phyloP scores from a whole-genome alignment of 2,329 filamentous ascomycete genomes.

The Fusarium nelsonii region DNA sequence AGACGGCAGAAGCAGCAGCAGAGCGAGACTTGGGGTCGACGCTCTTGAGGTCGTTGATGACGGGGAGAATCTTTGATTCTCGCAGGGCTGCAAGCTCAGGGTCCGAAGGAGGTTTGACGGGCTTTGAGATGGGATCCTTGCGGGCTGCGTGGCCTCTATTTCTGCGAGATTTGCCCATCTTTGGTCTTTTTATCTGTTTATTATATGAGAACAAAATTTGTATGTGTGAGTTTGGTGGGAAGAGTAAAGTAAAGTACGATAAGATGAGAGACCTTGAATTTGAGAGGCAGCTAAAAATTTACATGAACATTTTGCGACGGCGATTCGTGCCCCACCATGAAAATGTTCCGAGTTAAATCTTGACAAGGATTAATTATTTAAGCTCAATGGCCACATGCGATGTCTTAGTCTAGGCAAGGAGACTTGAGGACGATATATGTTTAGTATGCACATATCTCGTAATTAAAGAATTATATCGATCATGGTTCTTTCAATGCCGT shows the following conservation, averaged over 20 bases:
- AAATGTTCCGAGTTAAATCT: conserved; percentile 25
- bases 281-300: conserved; percentile 36
- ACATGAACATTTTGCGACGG: conserved; percentile 36
- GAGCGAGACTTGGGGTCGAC: conserved; percentile 70
- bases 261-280: not conserved
- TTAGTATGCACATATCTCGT: not conserved
- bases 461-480: not conserved
- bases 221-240: not conserved
- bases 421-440: not conserved
- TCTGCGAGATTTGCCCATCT: conserved; percentile 71
- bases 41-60: conserved; percentile 70
- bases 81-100: conserved; percentile 73
- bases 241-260: not conserved
- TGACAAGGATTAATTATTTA: conserved; percentile 26
- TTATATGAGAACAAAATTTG: not conserved
- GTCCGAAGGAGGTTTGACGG: conserved; percentile 71
- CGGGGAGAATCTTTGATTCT: conserved; percentile 72
- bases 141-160: conserved; percentile 64
- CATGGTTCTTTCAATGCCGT: not conserved
- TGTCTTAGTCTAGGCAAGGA: not conserved
- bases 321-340: conserved; percentile 41
- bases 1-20: conserved; percentile 69
- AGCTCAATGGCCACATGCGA: not conserved
- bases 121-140: conserved; percentile 67
- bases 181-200: not conserved